Percentiles rank a stretch among this genome's conserved stretches.
Conservation (phyloP, 148 eudicot species). For the Rhododendron griersonianum region DNA sequence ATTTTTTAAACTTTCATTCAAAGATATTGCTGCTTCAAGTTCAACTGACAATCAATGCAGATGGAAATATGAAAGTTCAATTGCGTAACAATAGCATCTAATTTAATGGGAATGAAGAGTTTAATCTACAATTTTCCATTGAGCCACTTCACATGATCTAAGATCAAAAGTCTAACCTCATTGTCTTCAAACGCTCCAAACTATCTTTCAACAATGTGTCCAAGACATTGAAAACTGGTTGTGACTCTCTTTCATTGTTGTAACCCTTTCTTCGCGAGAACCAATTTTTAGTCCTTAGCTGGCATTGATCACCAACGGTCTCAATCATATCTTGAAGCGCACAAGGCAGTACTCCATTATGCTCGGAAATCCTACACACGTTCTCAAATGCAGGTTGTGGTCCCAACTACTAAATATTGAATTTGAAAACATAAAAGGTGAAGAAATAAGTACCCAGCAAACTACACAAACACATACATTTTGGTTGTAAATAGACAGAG, state of each 20-base stretch:
- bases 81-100: neutral
- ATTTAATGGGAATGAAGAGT: neutral
- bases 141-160: neutral
- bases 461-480: neutral
- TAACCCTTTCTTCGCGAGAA: slow-evolving; percentile 17
- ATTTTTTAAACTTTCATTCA: neutral
- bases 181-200: slow-evolving; percentile 54
- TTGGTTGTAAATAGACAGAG: neutral
- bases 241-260: slow-evolving; percentile 34
- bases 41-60: neutral
- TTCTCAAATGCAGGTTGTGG: neutral
- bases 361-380: slow-evolving; percentile 14
- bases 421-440: neutral
- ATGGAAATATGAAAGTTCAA: neutral
- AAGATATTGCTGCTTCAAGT: neutral
- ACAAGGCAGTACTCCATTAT: neutral
- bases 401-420: neutral
- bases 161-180: slow-evolving; percentile 39
- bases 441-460: neutral
- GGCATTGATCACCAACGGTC: slow-evolving; percentile 29
- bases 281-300: slow-evolving; percentile 22
- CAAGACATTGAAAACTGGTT: slow-evolving; percentile 46
- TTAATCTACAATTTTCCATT: neutral
- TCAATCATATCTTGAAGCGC: slow-evolving; percentile 14
- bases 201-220: slow-evolving; percentile 53